These are phyloP conservation scores for Biscutella laevigata DNA, from an alignment of 441 rosid genomes.

Conservation along the genomic window DNA sequence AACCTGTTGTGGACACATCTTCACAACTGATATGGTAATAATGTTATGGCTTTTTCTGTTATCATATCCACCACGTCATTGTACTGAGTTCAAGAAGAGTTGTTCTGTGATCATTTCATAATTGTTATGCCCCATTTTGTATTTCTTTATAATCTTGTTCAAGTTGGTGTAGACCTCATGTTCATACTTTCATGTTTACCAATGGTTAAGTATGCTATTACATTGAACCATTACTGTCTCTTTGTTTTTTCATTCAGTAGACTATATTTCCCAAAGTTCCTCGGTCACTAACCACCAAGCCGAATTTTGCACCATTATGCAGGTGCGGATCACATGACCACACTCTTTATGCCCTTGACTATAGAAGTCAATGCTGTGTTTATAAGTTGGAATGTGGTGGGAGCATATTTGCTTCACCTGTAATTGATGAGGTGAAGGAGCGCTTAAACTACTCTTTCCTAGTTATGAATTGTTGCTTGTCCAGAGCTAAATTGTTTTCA, in stretches of 20 bases:
- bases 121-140: neutral
- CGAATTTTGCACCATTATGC: slow-evolving; percentile 18
- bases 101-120: neutral
- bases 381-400: slow-evolving; percentile 75
- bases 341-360: slow-evolving; percentile 81
- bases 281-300: neutral
- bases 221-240: neutral
- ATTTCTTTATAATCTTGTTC: neutral
- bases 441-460: slow-evolving; percentile 11
- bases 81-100: neutral
- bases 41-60: slow-evolving; percentile 7
- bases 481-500: neutral
- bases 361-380: slow-evolving; percentile 51
- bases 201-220: neutral
- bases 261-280: neutral
- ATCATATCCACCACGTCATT: slow-evolving; percentile 4
- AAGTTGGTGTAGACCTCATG: neutral
- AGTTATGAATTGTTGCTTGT: slow-evolving; percentile 10
- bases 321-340: slow-evolving; percentile 98
- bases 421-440: slow-evolving; percentile 79
- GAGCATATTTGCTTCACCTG: slow-evolving; percentile 84
- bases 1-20: slow-evolving; percentile 51
- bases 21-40: slow-evolving; percentile 71
- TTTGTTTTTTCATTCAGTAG: slow-evolving; percentile 3
- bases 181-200: slow-evolving; percentile 1